A percentile compares a stretch with the other conserved stretches of the same genome.
These are phyloP conservation scores for Rostrohypoxylon terebratum DNA, from an alignment of 495 filamentous ascomycete species.

Conservation along the genomic window DNA sequence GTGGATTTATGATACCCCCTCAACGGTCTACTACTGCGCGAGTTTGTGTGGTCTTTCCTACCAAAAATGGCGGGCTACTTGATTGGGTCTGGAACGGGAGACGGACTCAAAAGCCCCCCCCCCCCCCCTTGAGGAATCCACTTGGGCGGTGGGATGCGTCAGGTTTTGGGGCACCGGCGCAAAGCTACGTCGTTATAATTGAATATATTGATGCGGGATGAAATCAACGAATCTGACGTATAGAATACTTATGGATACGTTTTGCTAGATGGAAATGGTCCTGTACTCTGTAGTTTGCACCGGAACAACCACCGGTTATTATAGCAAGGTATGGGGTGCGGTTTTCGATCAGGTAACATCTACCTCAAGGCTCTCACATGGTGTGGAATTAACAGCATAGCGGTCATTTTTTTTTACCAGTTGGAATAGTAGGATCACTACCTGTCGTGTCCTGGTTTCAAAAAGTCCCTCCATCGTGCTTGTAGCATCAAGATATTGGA, in stretches of 20 bases:
- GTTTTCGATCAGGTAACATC: neutral
- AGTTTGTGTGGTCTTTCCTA: constrained; percentile 19
- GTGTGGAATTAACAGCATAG: neutral
- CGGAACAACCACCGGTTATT: neutral
- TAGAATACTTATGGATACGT: neutral
- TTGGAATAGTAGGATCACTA: neutral
- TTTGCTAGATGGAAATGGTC: neutral
- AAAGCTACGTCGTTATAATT: constrained; percentile 11
- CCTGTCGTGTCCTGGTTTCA: neutral
- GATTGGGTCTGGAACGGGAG: constrained; percentile 6
- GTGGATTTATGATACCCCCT: constrained; percentile 42
- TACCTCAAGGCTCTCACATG: neutral
- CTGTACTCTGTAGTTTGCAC: neutral
- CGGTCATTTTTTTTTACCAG: neutral
- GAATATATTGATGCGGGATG: constrained; percentile 33
- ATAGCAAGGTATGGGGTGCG: too few species aligned
- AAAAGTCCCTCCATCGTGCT: neutral
- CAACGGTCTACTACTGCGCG: constrained; percentile 15
- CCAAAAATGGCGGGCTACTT: constrained; percentile 3
- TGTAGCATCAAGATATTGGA: too few species aligned
- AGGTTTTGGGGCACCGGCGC: neutral
- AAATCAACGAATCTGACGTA: constrained; percentile 24
- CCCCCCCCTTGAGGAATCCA: constrained; percentile 5
- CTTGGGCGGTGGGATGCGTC: constrained; percentile 6
- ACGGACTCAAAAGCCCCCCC: neutral